phyloP scores from a whole-genome alignment of 768 basidiomycete genomes.

The Gelatoporia subvermispora region DNA sequence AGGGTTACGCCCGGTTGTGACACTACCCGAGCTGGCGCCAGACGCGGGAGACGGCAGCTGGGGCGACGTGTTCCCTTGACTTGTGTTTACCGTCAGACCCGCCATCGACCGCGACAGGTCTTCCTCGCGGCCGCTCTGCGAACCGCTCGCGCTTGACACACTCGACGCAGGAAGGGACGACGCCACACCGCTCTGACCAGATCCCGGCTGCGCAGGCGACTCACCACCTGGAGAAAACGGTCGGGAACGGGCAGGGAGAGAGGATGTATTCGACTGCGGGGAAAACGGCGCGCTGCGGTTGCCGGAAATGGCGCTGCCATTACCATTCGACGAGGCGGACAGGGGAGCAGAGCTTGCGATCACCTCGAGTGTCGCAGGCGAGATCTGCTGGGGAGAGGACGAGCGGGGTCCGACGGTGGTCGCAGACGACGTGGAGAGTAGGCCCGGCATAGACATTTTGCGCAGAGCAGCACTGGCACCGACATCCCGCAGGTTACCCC shows the following conservation, averaged over 20 bases:
- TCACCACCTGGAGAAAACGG: slow-evolving; percentile 22
- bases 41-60: slow-evolving; percentile 76
- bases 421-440: slow-evolving; percentile 15
- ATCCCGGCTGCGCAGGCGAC: slow-evolving; percentile 4
- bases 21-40: slow-evolving; percentile 42
- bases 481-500: slow-evolving; percentile 23
- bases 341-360: slow-evolving; percentile 4
- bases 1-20: slow-evolving; percentile 28
- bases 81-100: slow-evolving; percentile 50
- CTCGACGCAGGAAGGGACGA: slow-evolving; percentile 34
- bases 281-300: slow-evolving; percentile 23
- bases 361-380: slow-evolving; percentile 20
- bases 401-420: slow-evolving; percentile 9
- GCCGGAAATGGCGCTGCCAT: slow-evolving; percentile 11
- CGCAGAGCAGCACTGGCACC: slow-evolving; percentile 18
- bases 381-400: slow-evolving; percentile 18
- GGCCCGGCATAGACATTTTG: slow-evolving; percentile 23
- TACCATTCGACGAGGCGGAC: slow-evolving; percentile 5
- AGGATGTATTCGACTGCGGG: slow-evolving; percentile 19
- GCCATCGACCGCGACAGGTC: slow-evolving; percentile 28
- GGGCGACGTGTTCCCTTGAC: slow-evolving; percentile 56
- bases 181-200: slow-evolving; percentile 6
- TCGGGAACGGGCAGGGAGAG: slow-evolving; percentile 24
- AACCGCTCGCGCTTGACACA: slow-evolving; percentile 40
- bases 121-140: slow-evolving; percentile 28